Evolutionary conservation across 495 filamentous ascomycete species (phyloP).

Genomic region (Annulohypoxylon nitens): DNA sequence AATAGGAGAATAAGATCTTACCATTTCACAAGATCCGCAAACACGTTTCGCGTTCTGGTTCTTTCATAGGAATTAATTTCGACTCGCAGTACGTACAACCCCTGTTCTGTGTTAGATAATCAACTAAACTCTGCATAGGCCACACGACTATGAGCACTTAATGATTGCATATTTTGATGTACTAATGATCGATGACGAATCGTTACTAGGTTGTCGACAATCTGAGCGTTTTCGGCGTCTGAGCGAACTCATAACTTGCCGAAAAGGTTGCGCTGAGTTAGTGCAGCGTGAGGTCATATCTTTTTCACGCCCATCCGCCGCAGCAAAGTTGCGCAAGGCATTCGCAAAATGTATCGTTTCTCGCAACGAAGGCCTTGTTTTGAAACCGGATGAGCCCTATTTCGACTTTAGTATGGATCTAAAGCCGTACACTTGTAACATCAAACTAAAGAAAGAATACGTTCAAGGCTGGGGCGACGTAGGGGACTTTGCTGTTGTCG

Average conservation of each 20-base stretch:
- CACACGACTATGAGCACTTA: constrained; percentile 77
- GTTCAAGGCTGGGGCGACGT: constrained; percentile 84
- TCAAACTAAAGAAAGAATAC: constrained; percentile 94
- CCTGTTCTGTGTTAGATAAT: background rate
- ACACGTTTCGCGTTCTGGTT: constrained; percentile 80
- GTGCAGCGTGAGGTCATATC: constrained; percentile 73
- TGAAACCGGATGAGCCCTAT: constrained; percentile 88
- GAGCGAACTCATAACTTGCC: constrained; percentile 66
- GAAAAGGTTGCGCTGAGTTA: constrained; percentile 70
- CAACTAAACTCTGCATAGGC: constrained; percentile 55
- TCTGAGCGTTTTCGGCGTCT: constrained; percentile 71
- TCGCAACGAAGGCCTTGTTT: constrained; percentile 79
- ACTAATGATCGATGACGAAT: constrained; percentile 76
- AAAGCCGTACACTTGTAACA: constrained; percentile 66
- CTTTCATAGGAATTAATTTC: constrained; percentile 72
- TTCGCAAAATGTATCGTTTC: constrained; percentile 75
- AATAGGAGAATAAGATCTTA: constrained; percentile 66
- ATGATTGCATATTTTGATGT: constrained; percentile 89
- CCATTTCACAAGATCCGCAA: constrained; percentile 85
- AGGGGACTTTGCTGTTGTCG: constrained; percentile 83
- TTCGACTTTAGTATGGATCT: constrained; percentile 65
- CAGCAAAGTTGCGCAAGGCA: constrained; percentile 65
- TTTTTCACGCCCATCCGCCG: constrained; percentile 64
- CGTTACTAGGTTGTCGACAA: constrained; percentile 71
- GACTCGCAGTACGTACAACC: constrained; percentile 73